Conservation (phyloP, 805 yeast species). For the Metschnikowia drakensbergensis region DNA sequence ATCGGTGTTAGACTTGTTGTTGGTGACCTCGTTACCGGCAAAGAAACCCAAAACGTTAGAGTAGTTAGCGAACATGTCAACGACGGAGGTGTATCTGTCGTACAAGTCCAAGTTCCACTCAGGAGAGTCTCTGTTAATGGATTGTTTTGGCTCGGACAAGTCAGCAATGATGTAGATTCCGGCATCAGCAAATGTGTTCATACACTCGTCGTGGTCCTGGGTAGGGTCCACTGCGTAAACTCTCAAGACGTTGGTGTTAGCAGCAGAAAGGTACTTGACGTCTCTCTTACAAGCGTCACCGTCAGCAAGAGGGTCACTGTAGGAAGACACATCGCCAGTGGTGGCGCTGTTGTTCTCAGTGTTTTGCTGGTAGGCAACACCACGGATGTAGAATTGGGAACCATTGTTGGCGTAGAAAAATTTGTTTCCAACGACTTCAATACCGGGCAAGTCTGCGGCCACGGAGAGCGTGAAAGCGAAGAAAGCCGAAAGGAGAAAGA, state of each 20-base stretch:
- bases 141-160: constrained; percentile 63
- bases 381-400: constrained; percentile 71
- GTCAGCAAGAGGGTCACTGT: constrained; percentile 78
- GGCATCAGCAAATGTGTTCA: constrained; percentile 54
- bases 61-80: constrained; percentile 75
- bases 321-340: constrained; percentile 21
- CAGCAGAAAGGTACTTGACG: constrained; percentile 64
- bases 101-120: constrained; percentile 70
- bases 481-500: constrained; percentile 10
- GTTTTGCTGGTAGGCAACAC: constrained; percentile 78
- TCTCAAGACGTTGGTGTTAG: constrained; percentile 75
- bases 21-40: constrained; percentile 97
- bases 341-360: constrained; percentile 44
- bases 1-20: constrained; percentile 74
- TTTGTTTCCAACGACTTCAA: constrained; percentile 73
- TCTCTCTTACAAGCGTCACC: constrained; percentile 71
- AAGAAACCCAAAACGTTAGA: constrained; percentile 87
- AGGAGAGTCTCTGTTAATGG: constrained; percentile 77
- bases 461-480: constrained; percentile 10
- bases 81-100: constrained; percentile 74
- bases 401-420: constrained; percentile 75
- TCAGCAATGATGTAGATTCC: constrained; percentile 45
- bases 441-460: constrained; percentile 25
- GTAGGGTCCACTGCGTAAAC: constrained; percentile 82
- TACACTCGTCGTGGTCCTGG: constrained; percentile 59